phyloP scores from a whole-genome alignment of 1,284 basidiomycete species.

The Puccinia sorghi region DNA sequence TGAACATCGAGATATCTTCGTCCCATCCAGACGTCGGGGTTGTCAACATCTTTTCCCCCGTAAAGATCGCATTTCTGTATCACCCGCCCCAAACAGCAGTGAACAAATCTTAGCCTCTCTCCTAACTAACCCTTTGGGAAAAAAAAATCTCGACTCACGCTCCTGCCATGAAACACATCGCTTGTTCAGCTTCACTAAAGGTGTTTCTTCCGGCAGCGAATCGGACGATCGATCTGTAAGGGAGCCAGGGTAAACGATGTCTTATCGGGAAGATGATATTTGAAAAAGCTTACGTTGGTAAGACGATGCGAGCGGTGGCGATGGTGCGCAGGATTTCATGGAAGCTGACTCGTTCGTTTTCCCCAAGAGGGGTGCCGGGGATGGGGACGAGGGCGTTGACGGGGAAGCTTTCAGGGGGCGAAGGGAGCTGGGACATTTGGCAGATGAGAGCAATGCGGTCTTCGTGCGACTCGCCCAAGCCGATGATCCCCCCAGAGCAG shows the following conservation, averaged over 20 bases:
- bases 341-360: conserved; percentile 63
- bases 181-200: conserved; percentile 86
- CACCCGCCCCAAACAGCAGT: neutral
- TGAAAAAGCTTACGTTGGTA: conserved; percentile 66
- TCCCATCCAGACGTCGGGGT: conserved; percentile 70
- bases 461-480: conserved; percentile 84
- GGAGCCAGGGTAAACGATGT: neutral
- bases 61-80: conserved; percentile 82
- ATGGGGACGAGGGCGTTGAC: conserved; percentile 84
- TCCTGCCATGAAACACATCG: conserved; percentile 97
- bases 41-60: conserved; percentile 94
- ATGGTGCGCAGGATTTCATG: conserved; percentile 89
- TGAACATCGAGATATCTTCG: conserved; percentile 90
- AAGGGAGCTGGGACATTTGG: conserved; percentile 82
- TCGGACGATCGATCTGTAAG: conserved; percentile 83
- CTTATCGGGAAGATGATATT: neutral
- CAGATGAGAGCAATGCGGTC: conserved; percentile 92
- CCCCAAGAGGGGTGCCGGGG: conserved; percentile 65
- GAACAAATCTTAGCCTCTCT: neutral
- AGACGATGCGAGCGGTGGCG: conserved; percentile 86
- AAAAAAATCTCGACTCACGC: conserved; percentile 60
- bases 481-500: conserved; percentile 94
- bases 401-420: conserved; percentile 96
- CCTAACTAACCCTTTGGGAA: no score
- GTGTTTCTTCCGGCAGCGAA: conserved; percentile 91